A percentile compares a stretch with the other conserved stretches of the same genome.
phyloP scores from a whole-genome alignment of 2,329 filamentous ascomycete genomes.

The Alternaria brassicicola region DNA sequence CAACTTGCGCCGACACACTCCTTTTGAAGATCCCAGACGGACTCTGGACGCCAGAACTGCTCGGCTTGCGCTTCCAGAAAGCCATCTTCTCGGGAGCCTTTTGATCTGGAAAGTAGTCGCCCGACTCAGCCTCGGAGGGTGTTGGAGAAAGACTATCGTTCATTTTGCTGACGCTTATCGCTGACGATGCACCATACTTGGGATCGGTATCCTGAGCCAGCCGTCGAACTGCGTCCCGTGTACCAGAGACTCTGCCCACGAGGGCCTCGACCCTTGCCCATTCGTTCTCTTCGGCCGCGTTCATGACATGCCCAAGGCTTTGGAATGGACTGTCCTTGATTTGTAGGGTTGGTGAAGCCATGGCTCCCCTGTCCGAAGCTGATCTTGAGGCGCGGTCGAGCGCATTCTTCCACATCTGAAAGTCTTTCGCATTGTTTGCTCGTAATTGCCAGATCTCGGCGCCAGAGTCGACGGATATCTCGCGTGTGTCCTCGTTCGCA shows the following conservation, averaged over 20 bases:
- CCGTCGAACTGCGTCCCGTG: slow-evolving; percentile 83
- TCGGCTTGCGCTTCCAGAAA: slow-evolving; percentile 93
- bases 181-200: slow-evolving; percentile 56
- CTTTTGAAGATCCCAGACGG: slow-evolving; percentile 54
- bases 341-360: slow-evolving; percentile 39
- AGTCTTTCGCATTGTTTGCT: slow-evolving; percentile 82
- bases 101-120: slow-evolving; percentile 61
- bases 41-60: slow-evolving; percentile 53
- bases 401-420: slow-evolving; percentile 83
- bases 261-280: slow-evolving; percentile 87
- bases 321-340: slow-evolving; percentile 34
- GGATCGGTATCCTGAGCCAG: slow-evolving; percentile 84
- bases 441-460: slow-evolving; percentile 96
- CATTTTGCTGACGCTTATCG: slow-evolving; percentile 41
- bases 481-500: slow-evolving; percentile 82
- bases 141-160: slow-evolving; percentile 46
- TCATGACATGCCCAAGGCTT: slow-evolving; percentile 24
- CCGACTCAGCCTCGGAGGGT: slow-evolving; percentile 54
- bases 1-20: slow-evolving; percentile 61
- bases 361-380: slow-evolving; percentile 28
- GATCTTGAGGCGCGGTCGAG: slow-evolving; percentile 78
- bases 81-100: slow-evolving; percentile 64
- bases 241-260: slow-evolving; percentile 84
- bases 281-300: slow-evolving; percentile 71
- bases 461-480: slow-evolving; percentile 96